Evolutionary conservation across 495 filamentous ascomycete genomes (phyloP).

Genomic region (Aspergillus haitiensis): DNA sequence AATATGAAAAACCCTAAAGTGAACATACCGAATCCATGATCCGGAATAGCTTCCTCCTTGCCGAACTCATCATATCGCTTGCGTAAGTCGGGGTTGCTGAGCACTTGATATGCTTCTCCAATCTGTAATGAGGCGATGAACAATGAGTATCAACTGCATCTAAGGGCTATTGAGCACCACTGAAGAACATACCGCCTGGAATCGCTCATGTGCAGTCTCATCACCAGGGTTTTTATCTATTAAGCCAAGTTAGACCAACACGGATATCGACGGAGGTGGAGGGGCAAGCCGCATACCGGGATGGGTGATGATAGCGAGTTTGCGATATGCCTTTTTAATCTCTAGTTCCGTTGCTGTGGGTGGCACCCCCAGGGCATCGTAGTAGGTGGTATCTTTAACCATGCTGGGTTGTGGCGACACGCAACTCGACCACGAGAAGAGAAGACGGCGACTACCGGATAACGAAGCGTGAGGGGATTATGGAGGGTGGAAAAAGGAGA

Average conservation of each 20-base stretch:
- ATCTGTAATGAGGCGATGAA: conserved; percentile 49
- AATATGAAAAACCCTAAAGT: background rate
- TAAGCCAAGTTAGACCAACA: background rate
- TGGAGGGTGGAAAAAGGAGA: background rate
- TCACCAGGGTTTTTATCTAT: conserved; percentile 98
- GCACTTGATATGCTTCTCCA: conserved; percentile 96
- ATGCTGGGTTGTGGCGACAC: conserved; percentile 45
- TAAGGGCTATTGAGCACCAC: background rate
- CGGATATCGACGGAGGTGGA: conserved; percentile 2
- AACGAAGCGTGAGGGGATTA: background rate
- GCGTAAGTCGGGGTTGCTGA: conserved; percentile 81
- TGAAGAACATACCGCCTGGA: conserved; percentile 66
- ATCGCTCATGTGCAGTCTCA: conserved; percentile 87
- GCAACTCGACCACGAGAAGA: conserved; percentile 6
- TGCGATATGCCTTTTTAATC: conserved; percentile 99
- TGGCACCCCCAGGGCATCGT: conserved; percentile 86
- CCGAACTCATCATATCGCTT: conserved; percentile 94
- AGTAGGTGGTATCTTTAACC: conserved; percentile 85
- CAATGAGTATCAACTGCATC: conserved; percentile 4
- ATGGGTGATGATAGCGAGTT: conserved; percentile 80
- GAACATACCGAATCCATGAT: conserved; percentile 76
- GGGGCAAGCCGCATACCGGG: conserved; percentile 48
- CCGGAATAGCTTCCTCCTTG: conserved; percentile 86
- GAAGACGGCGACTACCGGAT: background rate
- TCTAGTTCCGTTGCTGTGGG: conserved; percentile 90